A percentile compares a stretch with the other conserved stretches of the same genome.
Conservation (phyloP, 1,139 yeast species). For the Sugiyamaella sp. region DNA sequence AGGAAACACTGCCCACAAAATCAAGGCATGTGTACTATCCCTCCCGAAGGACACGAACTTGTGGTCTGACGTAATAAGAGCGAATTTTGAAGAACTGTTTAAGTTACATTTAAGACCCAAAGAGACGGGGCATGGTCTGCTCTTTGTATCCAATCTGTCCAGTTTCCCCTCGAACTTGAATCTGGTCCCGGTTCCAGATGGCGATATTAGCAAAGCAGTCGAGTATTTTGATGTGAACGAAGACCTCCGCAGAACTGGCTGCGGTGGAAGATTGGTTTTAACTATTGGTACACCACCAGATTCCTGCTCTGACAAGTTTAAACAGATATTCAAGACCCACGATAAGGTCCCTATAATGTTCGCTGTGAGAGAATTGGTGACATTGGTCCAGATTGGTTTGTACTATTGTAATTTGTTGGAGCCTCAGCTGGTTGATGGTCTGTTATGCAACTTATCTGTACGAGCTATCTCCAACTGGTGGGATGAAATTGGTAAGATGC, state of each 20-base stretch:
- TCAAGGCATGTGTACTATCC: constrained; percentile 63
- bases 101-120: constrained; percentile 62
- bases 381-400: constrained; percentile 71
- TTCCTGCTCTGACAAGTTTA: constrained; percentile 80
- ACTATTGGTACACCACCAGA: constrained; percentile 69
- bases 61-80: constrained; percentile 62
- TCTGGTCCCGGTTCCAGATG: constrained; percentile 68
- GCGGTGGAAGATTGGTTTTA: constrained; percentile 83
- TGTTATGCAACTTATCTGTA: constrained; percentile 76
- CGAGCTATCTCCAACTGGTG: constrained; percentile 81
- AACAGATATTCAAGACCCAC: constrained; percentile 68
- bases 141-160: constrained; percentile 81
- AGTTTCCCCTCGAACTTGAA: constrained; percentile 77
- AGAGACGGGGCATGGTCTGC: constrained; percentile 54
- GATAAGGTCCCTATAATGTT: constrained; percentile 57
- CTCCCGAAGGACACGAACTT: constrained; percentile 54
- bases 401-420: constrained; percentile 76
- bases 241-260: constrained; percentile 72
- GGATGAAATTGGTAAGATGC: constrained; percentile 69
- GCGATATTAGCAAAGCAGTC: constrained; percentile 54
- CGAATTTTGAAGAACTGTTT: constrained; percentile 66
- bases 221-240: constrained; percentile 69
- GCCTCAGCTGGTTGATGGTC: constrained; percentile 77
- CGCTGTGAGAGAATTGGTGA: constrained; percentile 75
- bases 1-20: constrained; percentile 68